These are phyloP conservation scores for Talaromyces ruber DNA, from an alignment of 495 filamentous ascomycete species.

Conservation along the genomic window DNA sequence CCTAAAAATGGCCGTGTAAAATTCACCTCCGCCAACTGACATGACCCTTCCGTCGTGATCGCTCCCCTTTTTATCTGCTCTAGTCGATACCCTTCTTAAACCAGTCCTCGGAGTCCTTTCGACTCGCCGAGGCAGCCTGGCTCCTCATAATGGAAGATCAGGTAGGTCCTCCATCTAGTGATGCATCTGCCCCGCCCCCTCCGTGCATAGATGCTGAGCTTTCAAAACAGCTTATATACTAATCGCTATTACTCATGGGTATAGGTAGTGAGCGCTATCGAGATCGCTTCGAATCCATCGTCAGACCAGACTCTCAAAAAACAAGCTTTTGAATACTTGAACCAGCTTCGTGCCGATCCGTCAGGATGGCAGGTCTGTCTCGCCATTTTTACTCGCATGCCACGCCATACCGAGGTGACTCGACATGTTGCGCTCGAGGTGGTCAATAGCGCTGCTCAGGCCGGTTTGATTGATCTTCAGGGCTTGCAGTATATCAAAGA, in stretches of 20 bases:
- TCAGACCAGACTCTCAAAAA: conserved; percentile 65
- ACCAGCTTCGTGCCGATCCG: conserved; percentile 68
- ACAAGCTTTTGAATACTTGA: conserved; percentile 83
- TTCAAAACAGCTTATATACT: not conserved
- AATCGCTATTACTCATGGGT: not conserved
- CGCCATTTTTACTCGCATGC: conserved; percentile 71
- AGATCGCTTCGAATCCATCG: conserved; percentile 74
- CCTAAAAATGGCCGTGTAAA: conserved; percentile 1
- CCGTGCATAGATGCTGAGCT: conserved; percentile 3
- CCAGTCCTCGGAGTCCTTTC: conserved; percentile 7
- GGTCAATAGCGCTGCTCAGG: conserved; percentile 80
- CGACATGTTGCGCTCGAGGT: conserved; percentile 84
- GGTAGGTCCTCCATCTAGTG: conserved; percentile 21
- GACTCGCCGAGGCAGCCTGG: conserved; percentile 26
- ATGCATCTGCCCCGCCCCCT: conserved; percentile 15
- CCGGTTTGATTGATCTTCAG: conserved; percentile 57
- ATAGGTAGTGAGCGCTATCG: conserved; percentile 85
- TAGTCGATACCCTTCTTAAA: not conserved
- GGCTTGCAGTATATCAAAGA: conserved; percentile 64
- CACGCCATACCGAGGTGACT: conserved; percentile 72
- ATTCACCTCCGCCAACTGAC: not conserved
- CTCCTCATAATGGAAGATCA: conserved; percentile 45
- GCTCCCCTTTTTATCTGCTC: not conserved
- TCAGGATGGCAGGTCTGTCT: conserved; percentile 83
- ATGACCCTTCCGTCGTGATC: conserved; percentile 1